A percentile compares a stretch with the other conserved stretches of the same genome.
Conservation (phyloP, 73 alveolate species). For the Uronychia binucleata region DNA sequence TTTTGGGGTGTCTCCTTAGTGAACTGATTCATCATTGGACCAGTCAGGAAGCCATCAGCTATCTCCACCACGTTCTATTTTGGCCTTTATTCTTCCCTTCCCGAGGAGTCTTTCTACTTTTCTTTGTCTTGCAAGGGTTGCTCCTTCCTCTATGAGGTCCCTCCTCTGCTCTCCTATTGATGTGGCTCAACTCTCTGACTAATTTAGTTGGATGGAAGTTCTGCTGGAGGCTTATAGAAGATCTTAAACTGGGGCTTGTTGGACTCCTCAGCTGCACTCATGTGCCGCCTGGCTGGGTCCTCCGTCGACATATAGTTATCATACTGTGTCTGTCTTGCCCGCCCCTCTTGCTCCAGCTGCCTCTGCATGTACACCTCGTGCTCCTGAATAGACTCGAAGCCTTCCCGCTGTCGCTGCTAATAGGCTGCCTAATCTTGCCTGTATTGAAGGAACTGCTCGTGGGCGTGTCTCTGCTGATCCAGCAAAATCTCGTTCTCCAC, state of each 20-base stretch:
- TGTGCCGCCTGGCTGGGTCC: too few species aligned
- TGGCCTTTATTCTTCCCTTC: background rate
- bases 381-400: background rate
- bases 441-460: background rate
- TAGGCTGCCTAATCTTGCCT: background rate
- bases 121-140: too few species aligned
- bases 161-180: too few species aligned
- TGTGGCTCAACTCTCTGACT: too few species aligned
- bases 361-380: background rate
- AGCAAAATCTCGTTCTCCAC: background rate
- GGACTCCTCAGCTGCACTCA: too few species aligned
- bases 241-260: background rate
- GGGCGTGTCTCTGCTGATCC: background rate
- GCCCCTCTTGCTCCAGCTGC: background rate
- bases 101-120: background rate
- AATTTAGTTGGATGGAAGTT: too few species aligned
- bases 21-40: background rate
- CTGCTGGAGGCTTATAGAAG: background rate
- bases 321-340: background rate
- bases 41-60: background rate
- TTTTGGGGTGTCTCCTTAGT: background rate
- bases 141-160: too few species aligned
- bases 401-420: background rate
- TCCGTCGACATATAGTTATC: background rate
- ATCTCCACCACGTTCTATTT: background rate